Conservation (phyloP, 148 eudicot genomes). For the Nepenthes mirabilis region DNA sequence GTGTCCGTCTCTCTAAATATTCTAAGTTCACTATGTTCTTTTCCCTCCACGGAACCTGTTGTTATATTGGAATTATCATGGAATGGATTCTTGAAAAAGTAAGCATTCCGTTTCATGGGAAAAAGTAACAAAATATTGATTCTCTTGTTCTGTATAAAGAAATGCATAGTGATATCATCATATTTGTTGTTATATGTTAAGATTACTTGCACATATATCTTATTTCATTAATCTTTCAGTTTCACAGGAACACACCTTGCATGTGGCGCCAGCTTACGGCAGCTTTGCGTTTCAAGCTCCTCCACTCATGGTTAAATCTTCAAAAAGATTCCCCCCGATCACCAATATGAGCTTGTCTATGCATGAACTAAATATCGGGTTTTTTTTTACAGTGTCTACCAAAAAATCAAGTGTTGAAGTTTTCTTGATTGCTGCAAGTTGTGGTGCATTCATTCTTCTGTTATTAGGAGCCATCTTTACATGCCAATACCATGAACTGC, state of each 20-base stretch:
- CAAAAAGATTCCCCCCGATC: background rate
- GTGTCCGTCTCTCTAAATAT: background rate
- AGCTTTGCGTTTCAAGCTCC: slow-evolving; percentile 65
- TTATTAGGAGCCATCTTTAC: slow-evolving; percentile 47
- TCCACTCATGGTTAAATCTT: slow-evolving; percentile 31
- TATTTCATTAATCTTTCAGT: slow-evolving; percentile 28
- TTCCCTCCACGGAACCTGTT: background rate
- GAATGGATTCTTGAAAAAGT: no score
- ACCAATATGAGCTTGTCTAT: background rate
- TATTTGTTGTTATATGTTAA: background rate
- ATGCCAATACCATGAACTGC: slow-evolving; percentile 27
- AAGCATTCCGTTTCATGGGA: no score
- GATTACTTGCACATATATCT: background rate
- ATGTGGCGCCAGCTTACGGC: slow-evolving; percentile 54
- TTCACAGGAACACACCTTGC: slow-evolving; percentile 67
- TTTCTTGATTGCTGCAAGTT: slow-evolving; percentile 41
- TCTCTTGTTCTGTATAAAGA: background rate
- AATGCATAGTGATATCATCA: no score
- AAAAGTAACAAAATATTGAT: no score
- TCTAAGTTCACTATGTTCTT: background rate
- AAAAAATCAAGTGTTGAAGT: slow-evolving; percentile 46
- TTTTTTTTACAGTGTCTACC: slow-evolving; percentile 24
- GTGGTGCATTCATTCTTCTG: slow-evolving; percentile 52
- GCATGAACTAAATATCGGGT: slow-evolving; percentile 8
- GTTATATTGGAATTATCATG: no score